Percentiles rank a stretch among this genome's conserved stretches.
Conservation (phyloP, 768 basidiomycete species). For the Megacollybia marginata region DNA sequence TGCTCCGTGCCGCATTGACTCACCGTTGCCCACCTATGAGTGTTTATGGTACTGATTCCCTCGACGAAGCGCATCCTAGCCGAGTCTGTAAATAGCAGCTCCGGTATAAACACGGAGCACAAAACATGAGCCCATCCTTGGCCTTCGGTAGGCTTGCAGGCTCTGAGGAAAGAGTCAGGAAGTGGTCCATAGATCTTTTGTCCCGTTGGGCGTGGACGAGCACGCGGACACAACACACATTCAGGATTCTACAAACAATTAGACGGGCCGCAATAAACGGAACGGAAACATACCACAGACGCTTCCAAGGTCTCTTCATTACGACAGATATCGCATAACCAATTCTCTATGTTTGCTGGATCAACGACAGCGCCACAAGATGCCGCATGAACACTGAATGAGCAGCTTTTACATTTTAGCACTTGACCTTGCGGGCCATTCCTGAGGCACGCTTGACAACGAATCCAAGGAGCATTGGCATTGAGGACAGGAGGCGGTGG, state of each 20-base stretch:
- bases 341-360: slow-evolving; percentile 56
- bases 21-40: slow-evolving; percentile 69
- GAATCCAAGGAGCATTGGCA: slow-evolving; percentile 42
- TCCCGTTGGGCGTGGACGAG: slow-evolving; percentile 36
- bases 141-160: slow-evolving; percentile 87
- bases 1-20: slow-evolving; percentile 18
- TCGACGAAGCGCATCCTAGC: slow-evolving; percentile 72
- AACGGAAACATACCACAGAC: slow-evolving; percentile 51
- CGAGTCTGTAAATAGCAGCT: slow-evolving; percentile 78
- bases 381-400: slow-evolving; percentile 75
- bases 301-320: slow-evolving; percentile 79
- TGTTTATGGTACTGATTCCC: slow-evolving; percentile 69
- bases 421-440: slow-evolving; percentile 72
- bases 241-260: slow-evolving; percentile 54
- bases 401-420: slow-evolving; percentile 74
- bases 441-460: slow-evolving; percentile 71
- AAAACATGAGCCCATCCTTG: slow-evolving; percentile 89
- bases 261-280: not conserved
- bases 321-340: slow-evolving; percentile 84
- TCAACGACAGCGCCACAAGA: slow-evolving; percentile 65
- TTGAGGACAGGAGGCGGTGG: slow-evolving; percentile 46
- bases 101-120: slow-evolving; percentile 83
- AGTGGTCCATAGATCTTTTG: slow-evolving; percentile 41
- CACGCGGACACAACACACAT: slow-evolving; percentile 75
- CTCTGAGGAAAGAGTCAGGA: slow-evolving; percentile 60